phyloP scores from a whole-genome alignment of 805 yeast genomes.

The Kluyveromyces siamensis region DNA sequence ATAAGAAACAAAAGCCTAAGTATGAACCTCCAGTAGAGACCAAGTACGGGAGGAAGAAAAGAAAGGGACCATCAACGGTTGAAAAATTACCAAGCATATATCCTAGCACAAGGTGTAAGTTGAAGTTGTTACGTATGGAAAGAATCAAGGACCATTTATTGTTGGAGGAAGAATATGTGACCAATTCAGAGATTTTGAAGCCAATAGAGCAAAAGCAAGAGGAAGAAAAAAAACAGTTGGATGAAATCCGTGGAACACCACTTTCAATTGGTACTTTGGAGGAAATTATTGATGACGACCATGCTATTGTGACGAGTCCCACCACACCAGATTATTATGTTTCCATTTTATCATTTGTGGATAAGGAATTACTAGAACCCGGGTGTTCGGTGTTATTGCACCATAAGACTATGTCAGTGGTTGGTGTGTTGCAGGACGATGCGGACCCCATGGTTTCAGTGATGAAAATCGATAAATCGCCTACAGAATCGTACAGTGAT shows the following conservation, averaged over 20 bases:
- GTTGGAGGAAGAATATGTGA: slow-evolving; percentile 91
- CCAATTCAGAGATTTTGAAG: slow-evolving; percentile 87
- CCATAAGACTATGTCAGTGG: slow-evolving; percentile 90
- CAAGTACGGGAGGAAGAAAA: slow-evolving; percentile 83
- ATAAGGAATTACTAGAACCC: slow-evolving; percentile 90
- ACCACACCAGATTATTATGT: slow-evolving; percentile 98
- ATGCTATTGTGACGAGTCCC: slow-evolving; percentile 92
- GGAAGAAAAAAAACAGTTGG: slow-evolving; percentile 91
- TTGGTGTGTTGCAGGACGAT: slow-evolving; percentile 98
- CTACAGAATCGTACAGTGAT: slow-evolving; percentile 93
- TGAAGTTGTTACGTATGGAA: slow-evolving; percentile 84
- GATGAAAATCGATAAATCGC: slow-evolving; percentile 96
- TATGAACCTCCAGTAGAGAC: slow-evolving; percentile 98
- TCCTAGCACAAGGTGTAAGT: slow-evolving; percentile 90
- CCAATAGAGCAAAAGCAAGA: slow-evolving; percentile 96
- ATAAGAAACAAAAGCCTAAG: slow-evolving; percentile 82
- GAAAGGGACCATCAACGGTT: slow-evolving; percentile 83
- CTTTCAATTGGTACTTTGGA: slow-evolving; percentile 94
- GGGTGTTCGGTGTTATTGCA: slow-evolving; percentile 94
- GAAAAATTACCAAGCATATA: slow-evolving; percentile 77
- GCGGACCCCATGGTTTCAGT: slow-evolving; percentile 97
- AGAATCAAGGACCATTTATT: slow-evolving; percentile 93
- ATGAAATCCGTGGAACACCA: slow-evolving; percentile 92
- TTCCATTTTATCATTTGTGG: slow-evolving; percentile 91
- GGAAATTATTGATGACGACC: slow-evolving; percentile 96